Evolutionary conservation across 179 eudicot species (phyloP), one percentile per base, ranked within the genome.

Genomic region (Gypsophila paniculata): DNA sequence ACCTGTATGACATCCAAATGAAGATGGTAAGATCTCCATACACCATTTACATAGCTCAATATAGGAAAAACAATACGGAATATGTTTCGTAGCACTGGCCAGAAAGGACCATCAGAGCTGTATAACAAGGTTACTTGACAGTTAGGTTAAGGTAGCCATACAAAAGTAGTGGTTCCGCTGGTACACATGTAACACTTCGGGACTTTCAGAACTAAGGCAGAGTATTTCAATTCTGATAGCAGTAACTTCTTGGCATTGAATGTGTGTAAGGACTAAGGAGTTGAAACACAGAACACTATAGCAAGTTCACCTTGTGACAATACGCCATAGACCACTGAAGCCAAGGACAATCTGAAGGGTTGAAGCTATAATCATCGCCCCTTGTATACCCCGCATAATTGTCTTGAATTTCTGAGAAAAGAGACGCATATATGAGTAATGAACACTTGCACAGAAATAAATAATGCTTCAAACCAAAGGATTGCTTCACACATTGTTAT

Each of bases 291-390:
- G 52, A 46, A 46, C 52, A 46, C 52, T 12, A 46, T 6, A 46
- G 29, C 19, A 34, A 68, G 76, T 77, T 57, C 68, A 93, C 98
- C 97, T 88, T 26, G 89, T 82, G 68, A 91, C 97, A 79, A 89
- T 93, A 70, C 97, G 96, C 98, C 98, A 93, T 69, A 93, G 96
- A 65, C 98, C 98, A 82, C 98, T 93, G 80, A 93, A 91, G 74
- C 98, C 98, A 5, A 93, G 89, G 64, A 89, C 91, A 34, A 93
- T 93, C 65, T 93, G 98, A 84, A 91, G 86, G 26, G 87, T 79
- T 23, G 98, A 93, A 81, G 98, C 97, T 76, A 93, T 89, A 72
- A 93, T 91, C 53, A 91, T 82, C 8, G 98, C 98, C 77, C 98
- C 98, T 79, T 93, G 98, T 70, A 86, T 88, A 48, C 87, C 98